A percentile compares a stretch with the other conserved stretches of the same genome.
phyloP scores from a whole-genome alignment of 306 rosid species.

The Senna siamea region DNA sequence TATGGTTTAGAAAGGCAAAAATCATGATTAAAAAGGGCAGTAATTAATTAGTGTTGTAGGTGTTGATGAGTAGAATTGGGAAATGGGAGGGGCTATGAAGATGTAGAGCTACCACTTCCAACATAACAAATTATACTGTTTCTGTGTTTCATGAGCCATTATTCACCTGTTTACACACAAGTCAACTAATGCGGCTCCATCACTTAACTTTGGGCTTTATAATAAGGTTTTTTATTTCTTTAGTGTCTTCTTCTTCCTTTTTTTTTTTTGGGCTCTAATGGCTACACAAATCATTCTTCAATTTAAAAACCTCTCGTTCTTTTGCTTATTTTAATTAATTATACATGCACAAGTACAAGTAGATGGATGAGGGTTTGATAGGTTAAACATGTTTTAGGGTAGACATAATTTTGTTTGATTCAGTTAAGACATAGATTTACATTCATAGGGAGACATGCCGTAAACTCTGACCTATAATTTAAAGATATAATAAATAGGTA shows the following conservation, averaged over 20 bases:
- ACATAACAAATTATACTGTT: conserved; percentile 41
- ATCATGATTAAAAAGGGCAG: conserved; percentile 9
- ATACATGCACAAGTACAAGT: neutral
- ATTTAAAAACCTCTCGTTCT: conserved; percentile 36
- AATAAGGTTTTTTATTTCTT: no score
- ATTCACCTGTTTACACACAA: conserved; percentile 42
- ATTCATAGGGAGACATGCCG: neutral
- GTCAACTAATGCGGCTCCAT: conserved; percentile 72
- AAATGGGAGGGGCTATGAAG: conserved; percentile 38
- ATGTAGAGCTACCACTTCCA: conserved; percentile 36
- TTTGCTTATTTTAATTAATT: conserved; percentile 44
- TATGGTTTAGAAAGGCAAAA: no score
- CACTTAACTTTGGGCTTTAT: conserved; percentile 44
- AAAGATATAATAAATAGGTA: no score
- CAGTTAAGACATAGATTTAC: neutral
- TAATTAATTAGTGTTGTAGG: conserved; percentile 36
- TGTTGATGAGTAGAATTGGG: conserved; percentile 30
- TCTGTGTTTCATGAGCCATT: conserved; percentile 28
- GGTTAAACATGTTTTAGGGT: neutral
- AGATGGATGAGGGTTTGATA: neutral
- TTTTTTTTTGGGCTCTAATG: conserved; percentile 25
- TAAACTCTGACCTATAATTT: neutral
- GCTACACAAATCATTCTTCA: conserved; percentile 32
- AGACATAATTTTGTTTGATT: neutral
- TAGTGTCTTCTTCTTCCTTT: no score